Percentiles rank a stretch among this genome's conserved stretches.
Evolutionary conservation across 345 rosid species (phyloP).

Genomic region (Schrenkiella parvula): DNA sequence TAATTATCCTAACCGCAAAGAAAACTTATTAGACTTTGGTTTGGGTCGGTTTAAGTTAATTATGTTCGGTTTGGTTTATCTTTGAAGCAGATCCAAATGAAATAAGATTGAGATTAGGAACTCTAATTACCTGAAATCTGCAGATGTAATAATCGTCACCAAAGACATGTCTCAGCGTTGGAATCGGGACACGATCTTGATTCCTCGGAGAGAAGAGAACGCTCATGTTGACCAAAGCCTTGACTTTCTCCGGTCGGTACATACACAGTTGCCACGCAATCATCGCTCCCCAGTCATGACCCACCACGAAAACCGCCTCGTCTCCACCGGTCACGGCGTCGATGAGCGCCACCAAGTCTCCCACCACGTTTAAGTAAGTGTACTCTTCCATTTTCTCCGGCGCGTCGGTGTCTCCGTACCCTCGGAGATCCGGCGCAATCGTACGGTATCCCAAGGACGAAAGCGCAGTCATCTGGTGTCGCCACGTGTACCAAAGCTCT

Average conservation of each 20-base stretch:
- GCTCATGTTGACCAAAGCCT: slow-evolving; percentile 57
- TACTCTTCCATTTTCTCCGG: slow-evolving; percentile 45
- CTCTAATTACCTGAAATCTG: slow-evolving; percentile 61
- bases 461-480: slow-evolving; percentile 66
- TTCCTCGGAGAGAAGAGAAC: slow-evolving; percentile 49
- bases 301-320: slow-evolving; percentile 55
- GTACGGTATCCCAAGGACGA: slow-evolving; percentile 67
- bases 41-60: not conserved
- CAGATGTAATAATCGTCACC: slow-evolving; percentile 80
- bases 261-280: slow-evolving; percentile 57
- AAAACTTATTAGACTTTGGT: not conserved
- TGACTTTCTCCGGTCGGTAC: slow-evolving; percentile 60
- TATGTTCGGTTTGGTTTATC: not conserved
- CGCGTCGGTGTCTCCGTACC: slow-evolving; percentile 72
- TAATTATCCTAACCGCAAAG: not conserved
- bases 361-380: slow-evolving; percentile 49
- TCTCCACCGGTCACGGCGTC: slow-evolving; percentile 40
- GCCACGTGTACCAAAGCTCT: slow-evolving; percentile 82
- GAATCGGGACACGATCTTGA: slow-evolving; percentile 49
- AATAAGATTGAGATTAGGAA: not conserved
- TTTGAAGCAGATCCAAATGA: not conserved
- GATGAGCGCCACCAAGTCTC: slow-evolving; percentile 48
- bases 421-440: slow-evolving; percentile 84
- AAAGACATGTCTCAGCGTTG: slow-evolving; percentile 35
- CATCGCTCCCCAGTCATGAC: slow-evolving; percentile 74